Evolutionary conservation across 306 rosid species (phyloP).

Genomic region (Cucurbita argyrosperma): DNA sequence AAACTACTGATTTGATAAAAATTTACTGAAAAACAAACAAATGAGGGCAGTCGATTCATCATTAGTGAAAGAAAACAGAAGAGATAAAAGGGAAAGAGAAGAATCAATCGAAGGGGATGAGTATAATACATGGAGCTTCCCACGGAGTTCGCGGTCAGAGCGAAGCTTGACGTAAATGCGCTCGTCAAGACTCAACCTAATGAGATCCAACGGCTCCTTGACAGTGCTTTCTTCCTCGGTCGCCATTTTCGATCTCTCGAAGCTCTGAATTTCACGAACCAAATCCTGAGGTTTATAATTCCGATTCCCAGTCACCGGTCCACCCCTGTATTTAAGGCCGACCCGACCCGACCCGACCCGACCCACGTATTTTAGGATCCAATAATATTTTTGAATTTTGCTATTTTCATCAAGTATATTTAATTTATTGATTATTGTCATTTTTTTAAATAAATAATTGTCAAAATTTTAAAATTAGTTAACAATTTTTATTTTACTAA

Average conservation of each 20-base stretch:
- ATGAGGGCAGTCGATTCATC: background rate
- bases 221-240: slow-evolving; percentile 93
- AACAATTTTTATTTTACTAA: no score
- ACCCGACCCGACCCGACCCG: background rate
- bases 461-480: no score
- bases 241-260: slow-evolving; percentile 27
- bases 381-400: no score
- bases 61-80: background rate
- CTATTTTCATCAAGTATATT: no score
- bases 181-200: slow-evolving; percentile 92
- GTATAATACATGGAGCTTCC: slow-evolving; percentile 69
- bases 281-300: background rate
- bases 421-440: no score
- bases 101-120: background rate
- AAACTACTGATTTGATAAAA: background rate
- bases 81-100: background rate
- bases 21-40: background rate
- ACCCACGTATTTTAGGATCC: background rate
- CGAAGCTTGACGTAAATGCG: slow-evolving; percentile 98
- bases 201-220: slow-evolving; percentile 98
- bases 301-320: background rate
- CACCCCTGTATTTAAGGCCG: background rate
- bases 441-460: no score
- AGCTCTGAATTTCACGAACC: background rate
- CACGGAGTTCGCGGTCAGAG: slow-evolving; percentile 92